A percentile compares a stretch with the other conserved stretches of the same genome.
These are phyloP conservation scores for Pichia kluyveri DNA, from an alignment of 805 yeast genomes.

Conservation along the genomic window DNA sequence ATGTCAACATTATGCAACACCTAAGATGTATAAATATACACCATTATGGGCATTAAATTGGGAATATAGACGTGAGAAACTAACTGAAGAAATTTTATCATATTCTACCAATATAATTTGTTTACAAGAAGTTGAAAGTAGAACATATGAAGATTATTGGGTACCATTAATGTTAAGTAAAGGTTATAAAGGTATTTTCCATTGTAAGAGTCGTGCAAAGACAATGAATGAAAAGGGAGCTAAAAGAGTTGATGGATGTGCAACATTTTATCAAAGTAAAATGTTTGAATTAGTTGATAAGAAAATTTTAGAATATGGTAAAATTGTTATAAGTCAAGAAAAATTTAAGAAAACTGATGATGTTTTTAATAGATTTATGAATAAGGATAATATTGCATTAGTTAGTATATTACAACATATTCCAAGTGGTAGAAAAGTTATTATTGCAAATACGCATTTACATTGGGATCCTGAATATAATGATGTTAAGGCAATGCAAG, in stretches of 20 bases:
- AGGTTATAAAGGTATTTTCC: slow-evolving; percentile 78
- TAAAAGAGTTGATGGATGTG: slow-evolving; percentile 95
- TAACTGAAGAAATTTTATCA: slow-evolving; percentile 62
- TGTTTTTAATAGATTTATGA: slow-evolving; percentile 90
- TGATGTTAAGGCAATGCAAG: slow-evolving; percentile 95
- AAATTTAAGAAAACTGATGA: slow-evolving; percentile 90
- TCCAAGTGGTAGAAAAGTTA: slow-evolving; percentile 60
- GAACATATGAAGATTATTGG: slow-evolving; percentile 83
- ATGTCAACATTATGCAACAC: slow-evolving; percentile 93
- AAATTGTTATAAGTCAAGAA: slow-evolving; percentile 70
- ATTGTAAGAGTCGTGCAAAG: slow-evolving; percentile 84
- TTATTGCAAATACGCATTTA: slow-evolving; percentile 84
- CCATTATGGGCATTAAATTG: slow-evolving; percentile 96
- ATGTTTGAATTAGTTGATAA: slow-evolving; percentile 66
- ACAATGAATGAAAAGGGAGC: slow-evolving; percentile 78
- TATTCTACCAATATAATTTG: slow-evolving; percentile 73
- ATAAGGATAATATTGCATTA: slow-evolving; percentile 87
- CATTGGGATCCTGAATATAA: slow-evolving; percentile 98
- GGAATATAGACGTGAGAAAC: slow-evolving; percentile 76
- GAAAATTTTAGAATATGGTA: slow-evolving; percentile 73
- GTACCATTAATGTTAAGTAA: slow-evolving; percentile 56
- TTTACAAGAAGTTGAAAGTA: slow-evolving; percentile 91
- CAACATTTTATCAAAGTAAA: slow-evolving; percentile 69
- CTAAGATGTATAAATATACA: slow-evolving; percentile 85
- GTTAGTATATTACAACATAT: slow-evolving; percentile 66